phyloP scores from a whole-genome alignment of 345 rosid species.

The Stellera chamaejasme region DNA sequence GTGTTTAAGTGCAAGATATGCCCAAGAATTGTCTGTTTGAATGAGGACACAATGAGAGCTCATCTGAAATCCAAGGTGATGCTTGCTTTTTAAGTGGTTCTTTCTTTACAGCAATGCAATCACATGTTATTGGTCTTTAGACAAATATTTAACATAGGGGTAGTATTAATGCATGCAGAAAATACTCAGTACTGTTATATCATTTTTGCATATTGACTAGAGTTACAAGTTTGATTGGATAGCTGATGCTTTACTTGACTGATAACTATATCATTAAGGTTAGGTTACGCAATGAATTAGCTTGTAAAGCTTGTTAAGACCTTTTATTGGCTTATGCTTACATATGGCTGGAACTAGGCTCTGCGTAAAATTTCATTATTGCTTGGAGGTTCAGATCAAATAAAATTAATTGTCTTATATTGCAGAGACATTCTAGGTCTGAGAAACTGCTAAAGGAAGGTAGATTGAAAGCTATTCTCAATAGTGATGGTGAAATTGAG shows the following conservation, averaged over 20 bases:
- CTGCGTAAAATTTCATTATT: no score
- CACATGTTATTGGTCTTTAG: not conserved
- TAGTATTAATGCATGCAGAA: no score
- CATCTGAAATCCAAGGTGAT: slow-evolving; percentile 82
- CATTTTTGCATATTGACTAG: no score
- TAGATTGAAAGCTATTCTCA: slow-evolving; percentile 51
- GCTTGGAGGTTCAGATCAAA: not conserved
- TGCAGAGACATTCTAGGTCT: slow-evolving; percentile 59
- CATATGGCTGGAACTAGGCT: no score
- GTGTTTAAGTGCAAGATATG: slow-evolving; percentile 83
- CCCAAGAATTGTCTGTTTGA: slow-evolving; percentile 62
- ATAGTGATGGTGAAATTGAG: slow-evolving; percentile 60
- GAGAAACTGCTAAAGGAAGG: slow-evolving; percentile 58
- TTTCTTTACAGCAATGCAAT: not conserved
- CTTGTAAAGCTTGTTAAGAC: no score
- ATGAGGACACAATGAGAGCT: slow-evolving; percentile 50
- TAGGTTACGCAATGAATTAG: no score
- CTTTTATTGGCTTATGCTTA: no score
- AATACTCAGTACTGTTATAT: no score
- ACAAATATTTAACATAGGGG: no score
- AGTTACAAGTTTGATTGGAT: no score
- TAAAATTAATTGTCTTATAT: not conserved
- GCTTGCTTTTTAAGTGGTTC: not conserved
- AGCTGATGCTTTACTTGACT: no score
- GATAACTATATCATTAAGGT: no score